Conservation (phyloP, 345 rosid genomes). For the Pistacia atlantica region DNA sequence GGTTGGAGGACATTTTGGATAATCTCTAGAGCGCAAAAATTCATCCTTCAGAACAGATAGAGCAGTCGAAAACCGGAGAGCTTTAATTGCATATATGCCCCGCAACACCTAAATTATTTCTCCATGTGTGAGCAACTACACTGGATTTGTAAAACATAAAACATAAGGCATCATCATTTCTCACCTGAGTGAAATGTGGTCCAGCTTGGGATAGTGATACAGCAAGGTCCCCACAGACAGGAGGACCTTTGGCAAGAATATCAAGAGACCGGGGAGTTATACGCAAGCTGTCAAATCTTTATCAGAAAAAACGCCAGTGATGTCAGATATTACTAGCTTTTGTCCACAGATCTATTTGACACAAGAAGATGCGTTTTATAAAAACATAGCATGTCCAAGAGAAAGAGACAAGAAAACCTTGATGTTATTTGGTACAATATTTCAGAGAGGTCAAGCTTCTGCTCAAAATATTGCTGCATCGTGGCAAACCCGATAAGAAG, state of each 20-base stretch:
- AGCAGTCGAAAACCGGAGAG: constrained; percentile 92
- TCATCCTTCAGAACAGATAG: constrained; percentile 91
- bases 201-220: constrained; percentile 95
- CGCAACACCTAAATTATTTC: constrained; percentile 65
- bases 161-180: constrained; percentile 23
- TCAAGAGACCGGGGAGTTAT: constrained; percentile 95
- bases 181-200: constrained; percentile 97
- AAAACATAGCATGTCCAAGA: constrained; percentile 3
- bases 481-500: constrained; percentile 98
- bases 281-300: constrained; percentile 93
- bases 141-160: background rate
- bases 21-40: constrained; percentile 96
- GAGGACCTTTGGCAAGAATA: constrained; percentile 87
- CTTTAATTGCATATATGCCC: constrained; percentile 83
- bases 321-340: constrained; percentile 27
- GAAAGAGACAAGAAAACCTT: constrained; percentile 48
- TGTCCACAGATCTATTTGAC: constrained; percentile 3
- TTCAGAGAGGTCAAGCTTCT: constrained; percentile 90
- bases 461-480: constrained; percentile 93
- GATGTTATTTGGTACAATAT: constrained; percentile 92
- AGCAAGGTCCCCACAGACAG: constrained; percentile 97
- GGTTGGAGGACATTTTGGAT: constrained; percentile 95
- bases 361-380: constrained; percentile 1
- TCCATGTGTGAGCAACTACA: constrained; percentile 31
- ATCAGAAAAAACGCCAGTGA: constrained; percentile 24